Base-by-base conservation (phyloP, 2,329 filamentous ascomycete species). In the Venturia nashicola region DNA sequence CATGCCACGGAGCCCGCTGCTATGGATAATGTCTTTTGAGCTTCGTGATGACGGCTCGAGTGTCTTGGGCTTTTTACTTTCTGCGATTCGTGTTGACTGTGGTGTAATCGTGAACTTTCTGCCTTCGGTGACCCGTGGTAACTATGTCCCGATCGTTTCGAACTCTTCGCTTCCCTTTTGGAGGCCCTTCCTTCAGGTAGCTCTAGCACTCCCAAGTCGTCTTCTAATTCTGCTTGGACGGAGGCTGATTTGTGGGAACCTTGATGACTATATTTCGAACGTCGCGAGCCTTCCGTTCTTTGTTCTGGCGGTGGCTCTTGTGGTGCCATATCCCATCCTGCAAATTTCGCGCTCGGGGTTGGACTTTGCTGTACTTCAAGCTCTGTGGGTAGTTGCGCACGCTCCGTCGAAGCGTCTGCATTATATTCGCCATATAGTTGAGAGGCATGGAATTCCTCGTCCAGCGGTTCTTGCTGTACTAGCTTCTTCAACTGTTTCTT, bases 341-440 rank as follows among this genome's bases (percentile, higher is more conserved):
- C 34, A 39, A 62, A n/a, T 27, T 62, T 62, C 2, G 43, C 27
- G 6, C 20, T 32, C 32, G 44, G 40, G 4, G 60, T 46, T 3
- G 60, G 60, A 20, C 60, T 62, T 62, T 51, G n/a, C 60, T 34
- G 59, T 12, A 27, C 20, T 20, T 59, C 32, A 12, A 61, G 23
- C 42, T 46, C 59, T 2, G 18, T n/a, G 5, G 59, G 39, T 39
- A 43, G n/a, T 61, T 43, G 39, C 36, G 39, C 59, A 14, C 42
- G 59, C 1, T 61, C 59, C 1, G 59, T 46, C 20, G 42, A 43
- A 14, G 42, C 36, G 39, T n/a, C 59, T 27, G 14, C 59, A 20
- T n/a, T 42, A 8, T 27, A 61, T 2, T 3, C 51, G 51, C 51
- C 51, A 39, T 61, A 46, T n/a, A 42, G 34, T 43, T 42, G 36